Evolutionary conservation across 305 asterid genomes (phyloP).

Genomic region (Ilex paraguariensis): DNA sequence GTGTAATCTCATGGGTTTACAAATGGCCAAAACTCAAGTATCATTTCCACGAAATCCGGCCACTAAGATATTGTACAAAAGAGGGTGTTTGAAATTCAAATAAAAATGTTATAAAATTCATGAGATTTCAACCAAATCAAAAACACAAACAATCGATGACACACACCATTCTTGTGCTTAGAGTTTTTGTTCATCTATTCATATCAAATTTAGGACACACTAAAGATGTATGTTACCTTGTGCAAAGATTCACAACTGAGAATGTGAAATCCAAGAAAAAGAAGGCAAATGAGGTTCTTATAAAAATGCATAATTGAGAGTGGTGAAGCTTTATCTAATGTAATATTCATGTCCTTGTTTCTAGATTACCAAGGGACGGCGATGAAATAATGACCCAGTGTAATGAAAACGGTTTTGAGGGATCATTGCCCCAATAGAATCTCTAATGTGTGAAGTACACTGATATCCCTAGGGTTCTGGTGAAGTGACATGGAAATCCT

Average conservation of each 20-base stretch:
- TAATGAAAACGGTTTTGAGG: conserved; percentile 85
- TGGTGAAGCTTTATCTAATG: conserved; percentile 81
- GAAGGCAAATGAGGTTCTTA: conserved; percentile 69
- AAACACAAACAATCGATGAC: too few relatives aligned
- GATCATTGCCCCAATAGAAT: conserved; percentile 37
- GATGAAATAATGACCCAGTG: conserved; percentile 75
- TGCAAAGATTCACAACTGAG: conserved; percentile 75
- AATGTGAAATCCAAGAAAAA: conserved; percentile 88
- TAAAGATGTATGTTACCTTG: conserved; percentile 3
- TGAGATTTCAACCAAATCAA: too few relatives aligned
- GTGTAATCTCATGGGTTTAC: too few relatives aligned
- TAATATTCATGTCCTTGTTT: conserved; percentile 1
- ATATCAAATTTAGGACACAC: not conserved
- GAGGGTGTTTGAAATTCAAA: too few relatives aligned
- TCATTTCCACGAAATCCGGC: too few relatives aligned
- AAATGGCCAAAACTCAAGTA: too few relatives aligned
- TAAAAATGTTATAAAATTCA: too few relatives aligned
- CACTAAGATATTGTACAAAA: too few relatives aligned
- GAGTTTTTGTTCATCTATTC: conserved; percentile 2
- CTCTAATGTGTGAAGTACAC: not conserved
- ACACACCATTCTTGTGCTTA: too few relatives aligned
- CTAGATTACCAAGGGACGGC: conserved; percentile 46
- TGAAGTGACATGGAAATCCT: too few relatives aligned
- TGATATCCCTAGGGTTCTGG: too few relatives aligned
- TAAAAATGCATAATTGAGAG: conserved; percentile 84